These are phyloP conservation scores for Flaveria trinervia DNA, from an alignment of 129 eudicot genomes.

Conservation along the genomic window DNA sequence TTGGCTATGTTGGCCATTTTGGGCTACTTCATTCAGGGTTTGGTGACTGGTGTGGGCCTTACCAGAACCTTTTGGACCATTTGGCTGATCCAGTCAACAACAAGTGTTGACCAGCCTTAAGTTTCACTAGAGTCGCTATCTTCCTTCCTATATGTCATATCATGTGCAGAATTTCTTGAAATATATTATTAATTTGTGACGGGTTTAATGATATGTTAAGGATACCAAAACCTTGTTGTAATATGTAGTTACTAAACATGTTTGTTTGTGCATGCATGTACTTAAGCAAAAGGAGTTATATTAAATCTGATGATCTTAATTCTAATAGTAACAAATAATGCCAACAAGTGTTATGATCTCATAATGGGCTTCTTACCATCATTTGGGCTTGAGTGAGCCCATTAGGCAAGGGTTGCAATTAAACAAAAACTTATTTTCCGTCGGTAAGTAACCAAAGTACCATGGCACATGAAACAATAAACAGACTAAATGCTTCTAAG, in stretches of 20 bases:
- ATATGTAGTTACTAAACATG: background rate
- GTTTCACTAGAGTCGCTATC: conserved; percentile 56
- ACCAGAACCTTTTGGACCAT: conserved; percentile 89
- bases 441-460: too few species aligned
- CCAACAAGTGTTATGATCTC: too few species aligned
- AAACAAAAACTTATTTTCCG: too few species aligned
- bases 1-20: conserved; percentile 94
- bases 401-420: too few species aligned
- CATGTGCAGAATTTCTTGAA: conserved; percentile 45
- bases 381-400: background rate
- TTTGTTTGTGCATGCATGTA: background rate
- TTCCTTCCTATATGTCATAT: conserved; percentile 40
- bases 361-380: background rate
- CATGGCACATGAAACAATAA: too few species aligned
- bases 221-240: conserved; percentile 27
- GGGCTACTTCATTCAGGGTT: conserved; percentile 85
- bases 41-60: conserved; percentile 98
- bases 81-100: conserved; percentile 98
- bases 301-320: too few species aligned
- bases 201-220: conserved; percentile 27
- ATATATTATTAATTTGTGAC: conserved; percentile 39
- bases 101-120: conserved; percentile 97
- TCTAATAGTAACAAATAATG: too few species aligned
- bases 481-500: too few species aligned
- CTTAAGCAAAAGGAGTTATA: too few species aligned